Conservation (phyloP, 2,329 filamentous ascomycete genomes). For the Paecilomyces dactylethromorphus region DNA sequence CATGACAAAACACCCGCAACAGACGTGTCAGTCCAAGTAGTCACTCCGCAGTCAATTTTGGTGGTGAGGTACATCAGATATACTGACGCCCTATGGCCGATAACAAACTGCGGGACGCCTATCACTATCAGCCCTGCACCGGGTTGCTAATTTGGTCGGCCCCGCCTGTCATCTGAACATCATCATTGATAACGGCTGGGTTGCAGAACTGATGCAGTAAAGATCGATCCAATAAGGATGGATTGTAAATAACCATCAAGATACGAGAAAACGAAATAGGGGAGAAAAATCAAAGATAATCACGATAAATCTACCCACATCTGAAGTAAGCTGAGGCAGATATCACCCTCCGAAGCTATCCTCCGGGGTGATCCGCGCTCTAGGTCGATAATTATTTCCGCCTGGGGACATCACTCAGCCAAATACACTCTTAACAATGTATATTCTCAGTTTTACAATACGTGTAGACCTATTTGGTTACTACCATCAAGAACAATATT, state of each 20-base stretch:
- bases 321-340: background rate
- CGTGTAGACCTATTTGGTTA: background rate
- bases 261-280: background rate
- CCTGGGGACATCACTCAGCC: background rate
- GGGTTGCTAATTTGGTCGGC: background rate
- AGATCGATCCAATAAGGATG: background rate
- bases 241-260: too few relatives aligned
- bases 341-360: background rate
- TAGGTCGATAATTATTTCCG: background rate
- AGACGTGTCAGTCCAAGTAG: background rate
- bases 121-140: background rate
- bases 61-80: background rate
- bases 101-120: constrained; percentile 4
- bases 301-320: background rate
- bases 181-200: background rate
- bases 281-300: background rate
- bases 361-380: background rate
- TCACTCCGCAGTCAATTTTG: background rate
- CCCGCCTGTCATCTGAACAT: constrained; percentile 1
- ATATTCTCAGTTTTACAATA: background rate
- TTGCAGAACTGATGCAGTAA: background rate
- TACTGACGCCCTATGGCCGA: background rate
- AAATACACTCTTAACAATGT: background rate
- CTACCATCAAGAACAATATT: background rate
- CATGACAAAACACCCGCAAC: constrained; percentile 3